A percentile compares a stretch with the other conserved stretches of the same genome.
phyloP scores from a whole-genome alignment of 495 filamentous ascomycete species.

The Penicillium daleae region DNA sequence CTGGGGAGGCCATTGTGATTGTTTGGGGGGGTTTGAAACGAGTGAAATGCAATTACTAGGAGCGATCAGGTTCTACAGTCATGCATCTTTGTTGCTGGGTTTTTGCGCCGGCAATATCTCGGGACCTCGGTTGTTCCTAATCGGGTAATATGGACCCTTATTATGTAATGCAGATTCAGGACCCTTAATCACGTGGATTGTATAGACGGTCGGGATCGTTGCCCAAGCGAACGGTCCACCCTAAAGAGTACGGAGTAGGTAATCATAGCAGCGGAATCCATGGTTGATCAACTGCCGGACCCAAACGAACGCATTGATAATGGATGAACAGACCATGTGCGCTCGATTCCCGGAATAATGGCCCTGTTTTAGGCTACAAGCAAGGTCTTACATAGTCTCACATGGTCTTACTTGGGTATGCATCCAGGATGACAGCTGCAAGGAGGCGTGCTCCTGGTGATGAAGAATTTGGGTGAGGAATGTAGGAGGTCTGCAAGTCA shows the following conservation, averaged over 20 bases:
- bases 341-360: slow-evolving; percentile 3
- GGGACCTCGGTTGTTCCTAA: slow-evolving; percentile 19
- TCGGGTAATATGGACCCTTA: slow-evolving; percentile 6
- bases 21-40: not conserved
- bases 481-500: slow-evolving; percentile 13
- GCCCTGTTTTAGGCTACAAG: not conserved
- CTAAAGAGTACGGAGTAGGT: not conserved
- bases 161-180: not conserved
- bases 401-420: slow-evolving; percentile 27
- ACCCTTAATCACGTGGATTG: not conserved
- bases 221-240: not conserved
- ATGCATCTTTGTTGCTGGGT: not conserved
- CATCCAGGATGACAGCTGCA: slow-evolving; percentile 25
- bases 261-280: not conserved
- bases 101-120: not conserved
- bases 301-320: not conserved
- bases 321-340: not conserved
- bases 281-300: not conserved
- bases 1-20: slow-evolving; percentile 26
- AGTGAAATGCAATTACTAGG: not conserved
- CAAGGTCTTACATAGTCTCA: slow-evolving; percentile 20
- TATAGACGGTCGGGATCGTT: not conserved
- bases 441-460: slow-evolving; percentile 21
- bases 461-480: slow-evolving; percentile 29
- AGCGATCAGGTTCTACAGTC: not conserved